These are phyloP conservation scores for Nakaseomyces delphensis DNA, from an alignment of 1,139 yeast genomes.

Conservation along the genomic window DNA sequence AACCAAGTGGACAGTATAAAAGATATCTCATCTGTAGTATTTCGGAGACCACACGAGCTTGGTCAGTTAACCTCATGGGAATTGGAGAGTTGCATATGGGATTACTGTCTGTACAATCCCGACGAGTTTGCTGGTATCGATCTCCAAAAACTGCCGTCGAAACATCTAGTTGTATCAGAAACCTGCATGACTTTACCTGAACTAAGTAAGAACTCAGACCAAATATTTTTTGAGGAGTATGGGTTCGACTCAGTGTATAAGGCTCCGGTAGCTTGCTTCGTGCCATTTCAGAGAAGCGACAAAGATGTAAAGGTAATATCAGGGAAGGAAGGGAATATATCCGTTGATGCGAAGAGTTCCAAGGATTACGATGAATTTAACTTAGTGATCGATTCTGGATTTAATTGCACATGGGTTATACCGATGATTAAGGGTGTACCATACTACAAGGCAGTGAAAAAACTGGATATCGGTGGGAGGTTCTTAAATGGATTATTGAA, in stretches of 20 bases:
- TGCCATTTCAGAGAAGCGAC: conserved; percentile 39
- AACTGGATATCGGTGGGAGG: conserved; percentile 70
- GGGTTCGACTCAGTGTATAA: conserved; percentile 53
- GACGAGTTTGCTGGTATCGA: conserved; percentile 28
- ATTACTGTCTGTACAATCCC: conserved; percentile 48
- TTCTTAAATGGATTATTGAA: conserved; percentile 71
- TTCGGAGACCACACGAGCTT: conserved; percentile 77
- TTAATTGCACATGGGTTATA: conserved; percentile 75
- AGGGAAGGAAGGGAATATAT: conserved; percentile 14
- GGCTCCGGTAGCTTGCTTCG: conserved; percentile 52
- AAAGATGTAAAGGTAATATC: conserved; percentile 13
- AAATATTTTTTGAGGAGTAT: conserved; percentile 88
- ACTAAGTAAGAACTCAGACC: conserved; percentile 78
- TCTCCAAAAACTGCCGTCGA: conserved; percentile 29
- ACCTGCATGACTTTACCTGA: conserved; percentile 78
- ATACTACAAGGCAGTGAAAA: conserved; percentile 67
- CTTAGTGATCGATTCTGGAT: conserved; percentile 82
- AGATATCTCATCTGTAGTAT: conserved; percentile 66
- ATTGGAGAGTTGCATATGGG: conserved; percentile 89
- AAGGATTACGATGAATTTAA: conserved; percentile 48
- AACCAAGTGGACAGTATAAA: conserved; percentile 55
- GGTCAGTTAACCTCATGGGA: conserved; percentile 93
- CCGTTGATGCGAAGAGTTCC: neutral
- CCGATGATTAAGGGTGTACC: conserved; percentile 79
- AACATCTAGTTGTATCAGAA: conserved; percentile 41